Percentiles rank a stretch among this genome's conserved stretches.
Evolutionary conservation across 306 rosid species (phyloP).

Genomic region (Pyrus pyrifolia): DNA sequence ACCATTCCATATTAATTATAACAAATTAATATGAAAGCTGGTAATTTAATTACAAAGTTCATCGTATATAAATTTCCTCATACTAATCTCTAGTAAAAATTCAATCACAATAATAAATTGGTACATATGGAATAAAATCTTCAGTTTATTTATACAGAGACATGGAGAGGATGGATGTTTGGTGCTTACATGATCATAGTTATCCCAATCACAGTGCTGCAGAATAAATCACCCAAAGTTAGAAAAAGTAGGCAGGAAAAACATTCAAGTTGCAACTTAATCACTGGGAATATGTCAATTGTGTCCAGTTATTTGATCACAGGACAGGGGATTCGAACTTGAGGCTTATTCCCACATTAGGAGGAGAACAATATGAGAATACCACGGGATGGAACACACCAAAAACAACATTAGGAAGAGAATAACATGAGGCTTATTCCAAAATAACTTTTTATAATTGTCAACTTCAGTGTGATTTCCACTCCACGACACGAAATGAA

Average conservation of each 20-base stretch:
- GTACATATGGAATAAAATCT: neutral
- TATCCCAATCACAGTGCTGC: conserved; percentile 57
- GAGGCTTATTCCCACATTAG: neutral
- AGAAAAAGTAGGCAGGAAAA: neutral
- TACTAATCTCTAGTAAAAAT: no score
- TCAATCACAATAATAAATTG: no score
- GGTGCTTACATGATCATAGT: conserved; percentile 55
- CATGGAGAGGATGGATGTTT: neutral
- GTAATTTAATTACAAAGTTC: no score
- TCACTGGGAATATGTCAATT: neutral
- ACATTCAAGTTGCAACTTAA: neutral
- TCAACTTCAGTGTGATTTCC: no score
- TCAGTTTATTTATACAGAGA: neutral
- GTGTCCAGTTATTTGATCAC: neutral
- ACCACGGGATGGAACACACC: neutral
- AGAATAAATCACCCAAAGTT: conserved; percentile 8
- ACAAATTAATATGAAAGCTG: neutral
- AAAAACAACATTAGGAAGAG: no score
- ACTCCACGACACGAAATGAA: conserved; percentile 3
- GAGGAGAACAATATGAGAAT: neutral
- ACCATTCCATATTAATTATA: conserved; percentile 18
- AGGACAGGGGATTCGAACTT: neutral
- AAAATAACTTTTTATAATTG: no score
- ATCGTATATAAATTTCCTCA: no score
- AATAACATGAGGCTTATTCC: no score